These are phyloP conservation scores for Blastomyces gilchristii DNA, from an alignment of 2,329 filamentous ascomycete species.

Conservation along the genomic window DNA sequence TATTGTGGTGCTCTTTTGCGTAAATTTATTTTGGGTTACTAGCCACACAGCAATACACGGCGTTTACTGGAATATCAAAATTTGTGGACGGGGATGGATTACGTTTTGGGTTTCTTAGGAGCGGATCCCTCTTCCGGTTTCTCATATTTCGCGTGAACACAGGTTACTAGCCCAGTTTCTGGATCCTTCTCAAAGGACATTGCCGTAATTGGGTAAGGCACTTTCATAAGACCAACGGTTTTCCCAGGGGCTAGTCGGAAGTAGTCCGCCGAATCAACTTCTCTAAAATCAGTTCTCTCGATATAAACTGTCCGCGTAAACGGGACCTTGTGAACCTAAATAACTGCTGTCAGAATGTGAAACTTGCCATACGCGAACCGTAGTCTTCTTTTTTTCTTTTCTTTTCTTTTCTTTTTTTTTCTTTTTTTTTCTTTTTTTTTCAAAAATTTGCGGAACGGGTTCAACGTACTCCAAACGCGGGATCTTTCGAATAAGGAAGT, in stretches of 20 bases:
- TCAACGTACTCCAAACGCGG: constrained; percentile 35
- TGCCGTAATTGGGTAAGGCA: constrained; percentile 58
- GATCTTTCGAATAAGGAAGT: constrained; percentile 71
- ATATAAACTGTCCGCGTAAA: constrained; percentile 78
- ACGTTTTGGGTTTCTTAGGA: constrained; percentile 57
- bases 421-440: not conserved
- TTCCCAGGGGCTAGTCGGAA: constrained; percentile 69
- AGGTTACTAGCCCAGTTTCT: constrained; percentile 52
- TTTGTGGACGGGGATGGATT: constrained; percentile 20
- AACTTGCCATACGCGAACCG: not conserved
- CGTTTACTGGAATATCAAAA: not conserved
- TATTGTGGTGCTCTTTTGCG: not conserved
- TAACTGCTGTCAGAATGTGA: not conserved
- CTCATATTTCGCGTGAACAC: constrained; percentile 57
- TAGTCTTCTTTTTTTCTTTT: too few species aligned
- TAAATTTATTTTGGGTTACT: not conserved
- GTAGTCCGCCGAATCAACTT: constrained; percentile 61
- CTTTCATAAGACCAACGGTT: constrained; percentile 62
- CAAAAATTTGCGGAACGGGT: not conserved
- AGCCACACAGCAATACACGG: not conserved
- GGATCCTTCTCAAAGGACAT: constrained; percentile 58
- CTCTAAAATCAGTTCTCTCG: constrained; percentile 67
- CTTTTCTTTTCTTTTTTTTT: too few species aligned
- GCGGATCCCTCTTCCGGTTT: constrained; percentile 56
- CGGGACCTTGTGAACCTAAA: constrained; percentile 40